Evolutionary conservation across 2,329 filamentous ascomycete species (phyloP).

Genomic region (Aspergillus sp.): DNA sequence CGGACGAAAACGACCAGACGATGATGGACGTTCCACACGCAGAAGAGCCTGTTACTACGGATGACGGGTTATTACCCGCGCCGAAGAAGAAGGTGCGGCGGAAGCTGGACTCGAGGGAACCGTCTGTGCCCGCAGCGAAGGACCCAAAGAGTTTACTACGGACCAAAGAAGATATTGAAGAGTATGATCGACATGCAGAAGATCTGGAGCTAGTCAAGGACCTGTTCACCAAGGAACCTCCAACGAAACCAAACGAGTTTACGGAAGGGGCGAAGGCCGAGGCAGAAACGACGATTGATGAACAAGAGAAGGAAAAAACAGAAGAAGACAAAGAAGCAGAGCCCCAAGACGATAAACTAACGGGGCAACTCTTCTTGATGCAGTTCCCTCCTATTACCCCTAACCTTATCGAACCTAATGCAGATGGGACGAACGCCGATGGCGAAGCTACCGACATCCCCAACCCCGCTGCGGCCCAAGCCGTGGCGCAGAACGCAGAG

Average conservation of each 20-base stretch:
- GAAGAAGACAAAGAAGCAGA: constrained; percentile 26
- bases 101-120: constrained; percentile 27
- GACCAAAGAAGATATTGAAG: constrained; percentile 43
- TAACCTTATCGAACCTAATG: constrained; percentile 47
- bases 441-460: constrained; percentile 5
- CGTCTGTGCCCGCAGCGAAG: constrained; percentile 16
- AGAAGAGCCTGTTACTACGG: constrained; percentile 25
- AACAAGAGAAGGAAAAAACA: constrained; percentile 12
- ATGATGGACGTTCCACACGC: constrained; percentile 35
- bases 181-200: constrained; percentile 42
- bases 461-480: constrained; percentile 1
- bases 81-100: constrained; percentile 37
- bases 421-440: constrained; percentile 12
- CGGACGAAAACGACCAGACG: constrained; percentile 46
- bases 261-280: constrained; percentile 14
- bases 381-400: constrained; percentile 65
- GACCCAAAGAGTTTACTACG: constrained; percentile 38
- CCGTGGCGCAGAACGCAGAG: not conserved
- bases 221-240: constrained; percentile 30
- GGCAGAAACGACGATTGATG: constrained; percentile 11
- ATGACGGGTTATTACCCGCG: constrained; percentile 35
- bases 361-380: constrained; percentile 61
- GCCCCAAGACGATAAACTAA: constrained; percentile 40
- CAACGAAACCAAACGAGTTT: constrained; percentile 14
- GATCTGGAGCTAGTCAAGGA: constrained; percentile 43